Conservation (phyloP, 1,139 yeast genomes). For the Entelexis sorbosivorans region DNA sequence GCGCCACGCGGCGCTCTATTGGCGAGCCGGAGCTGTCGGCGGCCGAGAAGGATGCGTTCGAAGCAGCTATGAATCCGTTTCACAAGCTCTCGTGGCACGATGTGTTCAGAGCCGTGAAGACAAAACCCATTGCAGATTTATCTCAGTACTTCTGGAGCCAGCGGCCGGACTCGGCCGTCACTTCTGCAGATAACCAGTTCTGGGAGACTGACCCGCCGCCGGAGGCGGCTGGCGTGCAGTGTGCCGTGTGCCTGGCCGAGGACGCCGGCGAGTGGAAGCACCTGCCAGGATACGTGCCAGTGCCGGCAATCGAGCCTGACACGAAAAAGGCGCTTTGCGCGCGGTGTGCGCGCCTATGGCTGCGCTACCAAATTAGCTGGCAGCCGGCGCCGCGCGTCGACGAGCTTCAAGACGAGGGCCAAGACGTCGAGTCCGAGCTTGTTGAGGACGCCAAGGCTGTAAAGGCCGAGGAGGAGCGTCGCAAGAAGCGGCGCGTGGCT, state of each 20-base stretch:
- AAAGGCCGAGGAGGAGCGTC: conserved; percentile 39
- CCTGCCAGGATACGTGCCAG: conserved; percentile 49
- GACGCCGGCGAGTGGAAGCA: conserved; percentile 55
- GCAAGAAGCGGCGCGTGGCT: conserved; percentile 19
- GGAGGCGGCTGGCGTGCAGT: neutral
- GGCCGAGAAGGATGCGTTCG: conserved; percentile 39
- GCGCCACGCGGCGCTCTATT: conserved; percentile 10
- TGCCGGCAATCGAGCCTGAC: conserved; percentile 19
- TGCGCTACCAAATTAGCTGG: conserved; percentile 86
- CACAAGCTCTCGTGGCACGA: conserved; percentile 55
- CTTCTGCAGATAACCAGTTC: neutral
- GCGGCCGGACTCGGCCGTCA: conserved; percentile 1
- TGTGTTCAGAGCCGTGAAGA: conserved; percentile 35
- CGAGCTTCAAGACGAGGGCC: conserved; percentile 37
- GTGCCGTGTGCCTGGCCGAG: conserved; percentile 48
- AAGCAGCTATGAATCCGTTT: conserved; percentile 38
- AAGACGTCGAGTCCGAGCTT: conserved; percentile 54
- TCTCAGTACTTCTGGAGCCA: conserved; percentile 16
- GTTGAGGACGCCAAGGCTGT: conserved; percentile 54
- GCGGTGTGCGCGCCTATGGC: conserved; percentile 85
- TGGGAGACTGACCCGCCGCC: neutral
- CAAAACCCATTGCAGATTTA: conserved; percentile 28
- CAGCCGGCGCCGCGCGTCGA: conserved; percentile 63
- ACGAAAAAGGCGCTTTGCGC: conserved; percentile 54
- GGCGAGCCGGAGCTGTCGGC: conserved; percentile 32